A percentile compares a stretch with the other conserved stretches of the same genome.
Evolutionary conservation across 495 filamentous ascomycete genomes (phyloP).

Genomic region (Talaromyces borbonicus): DNA sequence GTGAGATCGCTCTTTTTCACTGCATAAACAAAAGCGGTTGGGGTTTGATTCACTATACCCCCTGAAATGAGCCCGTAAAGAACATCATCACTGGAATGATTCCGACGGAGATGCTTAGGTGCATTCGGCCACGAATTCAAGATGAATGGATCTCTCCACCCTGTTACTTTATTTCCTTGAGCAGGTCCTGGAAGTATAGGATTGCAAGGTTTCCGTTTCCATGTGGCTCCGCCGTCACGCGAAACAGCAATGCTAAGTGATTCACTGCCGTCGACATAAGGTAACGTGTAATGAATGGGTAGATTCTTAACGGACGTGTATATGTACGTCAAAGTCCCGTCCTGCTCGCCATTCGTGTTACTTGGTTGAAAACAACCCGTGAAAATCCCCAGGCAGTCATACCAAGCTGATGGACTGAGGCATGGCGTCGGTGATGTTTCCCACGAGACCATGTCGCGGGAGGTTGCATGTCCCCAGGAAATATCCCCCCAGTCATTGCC

Average conservation of each 20-base stretch:
- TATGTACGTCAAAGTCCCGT: slow-evolving; percentile 32
- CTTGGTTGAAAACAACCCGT: slow-evolving; percentile 39
- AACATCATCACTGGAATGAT: slow-evolving; percentile 15
- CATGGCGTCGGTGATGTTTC: slow-evolving; percentile 22
- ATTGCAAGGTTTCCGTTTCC: slow-evolving; percentile 38
- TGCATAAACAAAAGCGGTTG: slow-evolving; percentile 42
- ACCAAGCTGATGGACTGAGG: slow-evolving; percentile 28
- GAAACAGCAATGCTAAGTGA: slow-evolving; percentile 40
- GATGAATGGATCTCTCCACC: slow-evolving; percentile 47
- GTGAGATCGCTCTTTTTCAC: slow-evolving; percentile 35
- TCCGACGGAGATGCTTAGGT: slow-evolving; percentile 24
- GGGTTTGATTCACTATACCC: slow-evolving; percentile 37
- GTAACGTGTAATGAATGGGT: slow-evolving; percentile 39
- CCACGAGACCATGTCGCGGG: slow-evolving; percentile 35
- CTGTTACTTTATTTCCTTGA: slow-evolving; percentile 36
- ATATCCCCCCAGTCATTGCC: slow-evolving; percentile 38
- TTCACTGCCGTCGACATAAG: slow-evolving; percentile 40
- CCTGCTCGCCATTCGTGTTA: slow-evolving; percentile 27
- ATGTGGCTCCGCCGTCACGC: slow-evolving; percentile 39
- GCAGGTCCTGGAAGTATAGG: slow-evolving; percentile 39
- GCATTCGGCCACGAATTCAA: slow-evolving; percentile 26
- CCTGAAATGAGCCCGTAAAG: slow-evolving; percentile 44
- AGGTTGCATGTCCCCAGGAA: slow-evolving; percentile 35
- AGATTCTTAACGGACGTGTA: slow-evolving; percentile 44
- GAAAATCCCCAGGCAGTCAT: slow-evolving; percentile 43